A percentile compares a stretch with the other conserved stretches of the same genome.
Evolutionary conservation across 2,329 filamentous ascomycete species (phyloP).

Genomic region (Penicillium sp.): DNA sequence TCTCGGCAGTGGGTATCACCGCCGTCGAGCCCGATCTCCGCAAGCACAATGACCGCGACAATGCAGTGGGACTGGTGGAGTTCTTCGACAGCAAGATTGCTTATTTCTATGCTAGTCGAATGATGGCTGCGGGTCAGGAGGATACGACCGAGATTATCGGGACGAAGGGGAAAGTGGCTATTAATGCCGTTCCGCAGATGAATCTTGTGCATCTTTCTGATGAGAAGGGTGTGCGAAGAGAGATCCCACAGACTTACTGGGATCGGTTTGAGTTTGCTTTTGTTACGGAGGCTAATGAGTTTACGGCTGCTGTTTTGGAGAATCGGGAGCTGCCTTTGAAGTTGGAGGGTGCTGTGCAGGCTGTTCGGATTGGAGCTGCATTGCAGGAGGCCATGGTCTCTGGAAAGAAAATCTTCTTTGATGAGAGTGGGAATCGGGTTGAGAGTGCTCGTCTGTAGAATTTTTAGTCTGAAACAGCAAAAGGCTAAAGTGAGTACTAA

Average conservation of each 20-base stretch:
- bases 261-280: constrained; percentile 65
- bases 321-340: constrained; percentile 56
- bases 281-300: constrained; percentile 64
- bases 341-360: constrained; percentile 57
- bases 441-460: constrained; percentile 42
- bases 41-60: constrained; percentile 61
- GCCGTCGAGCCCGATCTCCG: constrained; percentile 59
- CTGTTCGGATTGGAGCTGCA: constrained; percentile 59
- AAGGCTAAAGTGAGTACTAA: too few species aligned
- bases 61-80: constrained; percentile 64
- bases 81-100: constrained; percentile 64
- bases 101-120: constrained; percentile 63
- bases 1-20: constrained; percentile 57
- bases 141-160: constrained; percentile 68
- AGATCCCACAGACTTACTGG: constrained; percentile 64
- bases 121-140: constrained; percentile 68
- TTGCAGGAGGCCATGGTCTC: constrained; percentile 58
- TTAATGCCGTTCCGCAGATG: constrained; percentile 60
- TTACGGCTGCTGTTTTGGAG: constrained; percentile 60
- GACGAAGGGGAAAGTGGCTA: constrained; percentile 61
- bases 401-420: constrained; percentile 59
- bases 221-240: constrained; percentile 54
- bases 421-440: constrained; percentile 52
- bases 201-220: constrained; percentile 60
- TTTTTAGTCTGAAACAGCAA: neutral